Conservation (phyloP, 331 rosid species). For the Stylosanthes scabra region DNA sequence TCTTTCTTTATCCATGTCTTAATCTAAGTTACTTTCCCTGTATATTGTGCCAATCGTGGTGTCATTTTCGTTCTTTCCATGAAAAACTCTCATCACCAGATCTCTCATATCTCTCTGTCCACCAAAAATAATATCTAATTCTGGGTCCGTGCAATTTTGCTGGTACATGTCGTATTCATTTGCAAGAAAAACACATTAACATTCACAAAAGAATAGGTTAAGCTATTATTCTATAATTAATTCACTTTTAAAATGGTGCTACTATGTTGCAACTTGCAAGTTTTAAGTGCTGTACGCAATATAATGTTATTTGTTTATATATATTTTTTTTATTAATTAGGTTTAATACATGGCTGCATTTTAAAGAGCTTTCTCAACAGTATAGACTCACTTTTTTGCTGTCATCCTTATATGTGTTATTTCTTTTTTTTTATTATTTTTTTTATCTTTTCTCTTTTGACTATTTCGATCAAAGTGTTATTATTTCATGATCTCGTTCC, state of each 20-base stretch:
- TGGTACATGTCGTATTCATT: constrained; percentile 11
- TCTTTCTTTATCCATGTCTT: background rate
- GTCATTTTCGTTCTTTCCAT: constrained; percentile 11
- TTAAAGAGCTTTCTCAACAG: too few species aligned
- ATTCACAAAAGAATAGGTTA: background rate
- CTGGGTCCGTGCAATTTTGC: constrained; percentile 5
- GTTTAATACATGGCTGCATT: too few species aligned
- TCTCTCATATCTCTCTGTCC: background rate
- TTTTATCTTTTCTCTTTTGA: background rate
- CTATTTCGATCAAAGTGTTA: background rate
- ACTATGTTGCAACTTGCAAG: background rate
- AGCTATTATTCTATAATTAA: background rate
- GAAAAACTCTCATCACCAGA: background rate
- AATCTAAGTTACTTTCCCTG: background rate
- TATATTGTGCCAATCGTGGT: background rate
- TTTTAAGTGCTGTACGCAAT: background rate
- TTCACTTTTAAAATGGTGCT: background rate
- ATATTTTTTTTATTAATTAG: too few species aligned
- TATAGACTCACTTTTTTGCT: too few species aligned
- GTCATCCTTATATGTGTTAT: background rate
- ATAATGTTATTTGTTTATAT: too few species aligned
- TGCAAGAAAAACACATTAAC: background rate
- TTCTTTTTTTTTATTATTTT: too few species aligned
- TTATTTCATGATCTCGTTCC: too few species aligned
- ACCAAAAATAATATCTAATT: background rate